These are phyloP conservation scores for Tolypocladium album DNA, from an alignment of 2,329 filamentous ascomycete genomes.

Conservation along the genomic window DNA sequence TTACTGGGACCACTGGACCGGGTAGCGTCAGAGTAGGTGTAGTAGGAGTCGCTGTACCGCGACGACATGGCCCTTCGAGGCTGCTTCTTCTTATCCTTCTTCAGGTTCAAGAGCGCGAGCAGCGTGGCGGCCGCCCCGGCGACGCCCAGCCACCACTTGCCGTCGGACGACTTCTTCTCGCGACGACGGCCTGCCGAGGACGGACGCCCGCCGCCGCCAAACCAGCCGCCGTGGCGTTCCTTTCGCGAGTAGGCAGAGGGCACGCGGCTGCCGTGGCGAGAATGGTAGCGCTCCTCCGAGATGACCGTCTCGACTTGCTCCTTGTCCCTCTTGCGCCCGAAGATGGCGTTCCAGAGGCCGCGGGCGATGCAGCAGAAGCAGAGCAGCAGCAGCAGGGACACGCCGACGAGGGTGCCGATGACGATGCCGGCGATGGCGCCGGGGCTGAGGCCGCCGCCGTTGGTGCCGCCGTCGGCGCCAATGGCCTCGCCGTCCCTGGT, in stretches of 20 bases:
- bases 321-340: constrained; percentile 45
- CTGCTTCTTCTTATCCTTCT: constrained; percentile 36
- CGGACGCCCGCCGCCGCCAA: constrained; percentile 32
- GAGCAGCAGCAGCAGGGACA: constrained; percentile 55
- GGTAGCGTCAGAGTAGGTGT: constrained; percentile 37
- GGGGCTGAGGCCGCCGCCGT: constrained; percentile 43
- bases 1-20: constrained; percentile 34
- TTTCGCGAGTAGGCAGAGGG: constrained; percentile 34
- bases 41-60: constrained; percentile 42
- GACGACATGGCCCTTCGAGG: constrained; percentile 25
- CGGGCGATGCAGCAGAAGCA: constrained; percentile 65
- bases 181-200: constrained; percentile 28
- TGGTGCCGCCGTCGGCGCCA: constrained; percentile 23
- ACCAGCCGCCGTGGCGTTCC: constrained; percentile 46
- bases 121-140: constrained; percentile 40
- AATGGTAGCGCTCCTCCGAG: constrained; percentile 49
- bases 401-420: constrained; percentile 58
- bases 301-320: constrained; percentile 42
- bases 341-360: constrained; percentile 51
- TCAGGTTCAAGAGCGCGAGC: constrained; percentile 42
- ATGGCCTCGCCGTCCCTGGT: constrained; percentile 33
- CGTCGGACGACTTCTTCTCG: constrained; percentile 36
- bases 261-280: constrained; percentile 31
- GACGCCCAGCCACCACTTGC: constrained; percentile 41
- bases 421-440: constrained; percentile 76